Evolutionary conservation across 2,329 filamentous ascomycete species (phyloP).

Genomic region (Epichloe sylvatica): DNA sequence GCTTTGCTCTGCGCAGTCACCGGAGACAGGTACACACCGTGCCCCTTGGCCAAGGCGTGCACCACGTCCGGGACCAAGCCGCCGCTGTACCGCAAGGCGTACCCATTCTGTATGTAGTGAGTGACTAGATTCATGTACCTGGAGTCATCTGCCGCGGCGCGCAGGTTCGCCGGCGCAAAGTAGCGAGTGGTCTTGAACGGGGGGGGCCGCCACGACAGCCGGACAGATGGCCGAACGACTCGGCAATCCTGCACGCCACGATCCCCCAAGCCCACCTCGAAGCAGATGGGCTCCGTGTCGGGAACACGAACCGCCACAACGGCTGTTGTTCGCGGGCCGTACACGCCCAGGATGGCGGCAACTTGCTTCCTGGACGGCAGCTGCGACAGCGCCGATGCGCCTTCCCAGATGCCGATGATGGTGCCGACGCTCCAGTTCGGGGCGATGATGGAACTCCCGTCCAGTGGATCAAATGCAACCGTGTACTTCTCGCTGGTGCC

Average conservation of each 20-base stretch:
- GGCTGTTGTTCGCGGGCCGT: slow-evolving; percentile 41
- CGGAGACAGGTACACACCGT: slow-evolving; percentile 47
- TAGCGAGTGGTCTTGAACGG: slow-evolving; percentile 33
- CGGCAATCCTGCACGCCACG: too few species aligned
- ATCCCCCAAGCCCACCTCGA: slow-evolving; percentile 33
- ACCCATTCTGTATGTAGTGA: slow-evolving; percentile 36
- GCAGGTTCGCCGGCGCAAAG: slow-evolving; percentile 49
- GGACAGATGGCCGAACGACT: too few species aligned
- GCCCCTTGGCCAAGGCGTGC: slow-evolving; percentile 45
- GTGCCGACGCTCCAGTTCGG: slow-evolving; percentile 45
- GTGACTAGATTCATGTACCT: slow-evolving; percentile 36
- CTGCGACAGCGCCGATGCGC: slow-evolving; percentile 28
- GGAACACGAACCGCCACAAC: slow-evolving; percentile 39
- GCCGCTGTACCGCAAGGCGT: slow-evolving; percentile 46
- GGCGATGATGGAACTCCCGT: slow-evolving; percentile 47
- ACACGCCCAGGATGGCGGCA: slow-evolving; percentile 37
- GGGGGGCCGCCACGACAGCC: slow-evolving; percentile 10
- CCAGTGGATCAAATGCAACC: slow-evolving; percentile 48
- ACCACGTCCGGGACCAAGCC: slow-evolving; percentile 48
- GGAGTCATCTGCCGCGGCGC: slow-evolving; percentile 37
- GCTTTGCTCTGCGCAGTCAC: slow-evolving; percentile 36
- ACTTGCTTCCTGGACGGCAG: slow-evolving; percentile 28
- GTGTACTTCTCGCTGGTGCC: slow-evolving; percentile 26
- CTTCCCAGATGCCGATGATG: slow-evolving; percentile 47
- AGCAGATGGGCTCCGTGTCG: slow-evolving; percentile 24